A percentile compares a stretch with the other conserved stretches of the same genome.
phyloP scores from a whole-genome alignment of 225 moss, liverwort and hornwort genomes.

The Asterella californica region DNA sequence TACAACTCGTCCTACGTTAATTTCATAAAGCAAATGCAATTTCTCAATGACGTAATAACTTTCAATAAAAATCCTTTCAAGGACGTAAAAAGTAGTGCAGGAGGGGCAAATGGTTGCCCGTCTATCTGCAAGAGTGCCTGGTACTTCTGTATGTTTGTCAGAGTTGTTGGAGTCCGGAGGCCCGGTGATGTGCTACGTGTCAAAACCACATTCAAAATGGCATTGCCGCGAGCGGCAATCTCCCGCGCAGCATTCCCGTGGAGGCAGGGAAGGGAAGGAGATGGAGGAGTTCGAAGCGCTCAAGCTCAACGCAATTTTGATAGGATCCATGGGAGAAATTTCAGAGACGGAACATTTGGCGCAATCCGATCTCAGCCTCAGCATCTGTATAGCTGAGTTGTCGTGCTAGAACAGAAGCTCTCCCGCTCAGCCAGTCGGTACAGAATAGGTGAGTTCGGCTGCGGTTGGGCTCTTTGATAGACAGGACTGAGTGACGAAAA shows the following conservation, averaged over 20 bases:
- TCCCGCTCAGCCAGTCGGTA: not conserved
- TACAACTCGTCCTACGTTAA: too few relatives aligned
- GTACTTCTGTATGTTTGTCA: not conserved
- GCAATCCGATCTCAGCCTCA: not conserved
- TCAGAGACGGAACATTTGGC: not conserved
- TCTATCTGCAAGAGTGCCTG: too few relatives aligned
- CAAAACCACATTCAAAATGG: not conserved
- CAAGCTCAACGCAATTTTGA: not conserved
- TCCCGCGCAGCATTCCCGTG: not conserved
- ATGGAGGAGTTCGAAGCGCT: not conserved
- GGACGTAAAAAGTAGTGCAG: too few relatives aligned
- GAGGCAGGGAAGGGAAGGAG: not conserved
- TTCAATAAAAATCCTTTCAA: too few relatives aligned
- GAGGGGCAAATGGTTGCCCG: too few relatives aligned
- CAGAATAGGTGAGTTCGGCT: not conserved
- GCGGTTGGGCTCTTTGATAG: not conserved
- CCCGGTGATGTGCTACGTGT: not conserved
- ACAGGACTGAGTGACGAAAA: not conserved
- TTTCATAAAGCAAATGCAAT: too few relatives aligned
- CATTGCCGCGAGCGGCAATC: conserved; percentile 1
- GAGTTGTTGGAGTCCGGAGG: too few relatives aligned
- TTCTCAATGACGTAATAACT: too few relatives aligned
- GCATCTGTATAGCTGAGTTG: not conserved
- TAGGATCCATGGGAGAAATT: not conserved
- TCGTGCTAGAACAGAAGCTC: not conserved